A percentile compares a stretch with the other conserved stretches of the same genome.
Conservation (phyloP, 2,329 filamentous ascomycete species). For the Alternaria incomplexa region DNA sequence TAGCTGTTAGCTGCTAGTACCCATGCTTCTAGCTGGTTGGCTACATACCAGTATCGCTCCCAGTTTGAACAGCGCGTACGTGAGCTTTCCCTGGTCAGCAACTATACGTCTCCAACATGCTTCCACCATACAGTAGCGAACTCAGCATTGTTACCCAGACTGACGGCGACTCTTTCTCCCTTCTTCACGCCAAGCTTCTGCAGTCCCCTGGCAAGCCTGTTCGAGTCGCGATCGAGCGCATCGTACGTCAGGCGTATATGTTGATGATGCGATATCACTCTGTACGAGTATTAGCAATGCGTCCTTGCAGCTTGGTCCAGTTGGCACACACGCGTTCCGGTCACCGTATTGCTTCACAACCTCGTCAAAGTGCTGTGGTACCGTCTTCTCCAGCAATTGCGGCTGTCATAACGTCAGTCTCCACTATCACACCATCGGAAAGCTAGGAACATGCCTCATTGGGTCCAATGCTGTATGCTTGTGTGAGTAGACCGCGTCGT, state of each 20-base stretch:
- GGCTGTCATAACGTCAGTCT: conserved; percentile 57
- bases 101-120: not conserved
- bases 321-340: conserved; percentile 60
- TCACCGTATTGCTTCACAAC: conserved; percentile 71
- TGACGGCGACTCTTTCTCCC: conserved; percentile 84
- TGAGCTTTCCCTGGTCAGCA: conserved; percentile 52
- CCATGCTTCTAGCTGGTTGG: too few species aligned
- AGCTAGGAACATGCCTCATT: conserved; percentile 33
- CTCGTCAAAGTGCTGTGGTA: conserved; percentile 73
- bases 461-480: conserved; percentile 41
- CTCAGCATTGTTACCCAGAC: conserved; percentile 83
- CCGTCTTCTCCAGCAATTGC: conserved; percentile 69
- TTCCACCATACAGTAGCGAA: conserved; percentile 69
- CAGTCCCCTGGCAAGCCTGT: conserved; percentile 74
- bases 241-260: conserved; percentile 72
- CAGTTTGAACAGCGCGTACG: conserved; percentile 90
- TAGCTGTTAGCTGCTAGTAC: not conserved
- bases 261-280: conserved; percentile 67
- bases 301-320: too few species aligned
- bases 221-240: conserved; percentile 76
- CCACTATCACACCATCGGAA: not conserved
- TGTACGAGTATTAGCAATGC: conserved; percentile 29
- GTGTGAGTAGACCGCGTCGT: conserved; percentile 38
- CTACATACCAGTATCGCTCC: conserved; percentile 78
- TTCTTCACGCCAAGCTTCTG: conserved; percentile 74